These are phyloP conservation scores for Podaxis carcinomalis DNA, from an alignment of 768 basidiomycete genomes.

Conservation along the genomic window DNA sequence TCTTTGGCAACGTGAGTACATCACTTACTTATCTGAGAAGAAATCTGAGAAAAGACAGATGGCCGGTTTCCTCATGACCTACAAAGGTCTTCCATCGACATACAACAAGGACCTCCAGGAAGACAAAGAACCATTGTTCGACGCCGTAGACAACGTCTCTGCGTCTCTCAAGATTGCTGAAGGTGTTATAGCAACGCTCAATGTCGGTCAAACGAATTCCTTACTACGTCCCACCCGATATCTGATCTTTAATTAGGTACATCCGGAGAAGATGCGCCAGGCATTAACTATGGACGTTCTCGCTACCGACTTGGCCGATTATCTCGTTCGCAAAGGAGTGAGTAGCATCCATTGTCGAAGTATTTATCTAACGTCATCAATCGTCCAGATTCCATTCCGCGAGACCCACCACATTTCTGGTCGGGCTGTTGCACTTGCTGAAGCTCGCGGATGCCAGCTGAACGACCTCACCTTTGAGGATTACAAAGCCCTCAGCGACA, in stretches of 20 bases:
- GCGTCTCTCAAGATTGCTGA: conserved; percentile 93
- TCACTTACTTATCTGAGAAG: neutral
- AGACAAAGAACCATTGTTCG: conserved; percentile 97
- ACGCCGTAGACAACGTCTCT: conserved; percentile 83
- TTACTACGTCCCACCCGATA: neutral
- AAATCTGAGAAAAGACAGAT: conserved; percentile 45
- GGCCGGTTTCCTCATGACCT: conserved; percentile 95
- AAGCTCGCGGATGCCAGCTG: conserved; percentile 74
- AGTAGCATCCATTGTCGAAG: conserved; percentile 23
- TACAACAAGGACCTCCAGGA: conserved; percentile 99
- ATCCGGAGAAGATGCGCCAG: conserved; percentile 83
- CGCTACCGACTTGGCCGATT: conserved; percentile 98
- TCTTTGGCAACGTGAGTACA: conserved; percentile 80
- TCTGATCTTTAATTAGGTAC: conserved; percentile 50
- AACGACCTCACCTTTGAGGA: conserved; percentile 78
- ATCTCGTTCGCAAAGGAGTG: conserved; percentile 97
- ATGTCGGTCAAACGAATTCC: conserved; percentile 41
- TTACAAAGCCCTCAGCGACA: conserved; percentile 67
- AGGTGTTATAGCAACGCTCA: conserved; percentile 89
- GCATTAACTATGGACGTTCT: conserved; percentile 97
- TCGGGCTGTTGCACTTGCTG: conserved; percentile 91
- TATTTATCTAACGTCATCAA: neutral
- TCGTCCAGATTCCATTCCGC: conserved; percentile 85
- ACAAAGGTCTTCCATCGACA: conserved; percentile 97
- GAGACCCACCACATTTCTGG: conserved; percentile 99